These are phyloP conservation scores for Mycena maculata DNA, from an alignment of 768 basidiomycete genomes.

Conservation along the genomic window DNA sequence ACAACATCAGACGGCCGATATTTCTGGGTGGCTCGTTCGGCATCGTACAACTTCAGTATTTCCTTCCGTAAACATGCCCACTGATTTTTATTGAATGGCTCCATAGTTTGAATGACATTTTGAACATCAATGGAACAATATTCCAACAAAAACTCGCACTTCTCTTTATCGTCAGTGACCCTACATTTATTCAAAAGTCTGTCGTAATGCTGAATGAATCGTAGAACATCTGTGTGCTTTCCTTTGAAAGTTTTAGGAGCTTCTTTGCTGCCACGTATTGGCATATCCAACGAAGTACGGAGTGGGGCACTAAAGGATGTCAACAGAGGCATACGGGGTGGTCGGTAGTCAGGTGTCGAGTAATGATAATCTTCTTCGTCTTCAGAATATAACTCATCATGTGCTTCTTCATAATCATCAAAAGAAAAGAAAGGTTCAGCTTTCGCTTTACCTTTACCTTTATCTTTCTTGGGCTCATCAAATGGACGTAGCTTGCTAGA, in stretches of 20 bases:
- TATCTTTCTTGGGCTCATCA: too few relatives aligned
- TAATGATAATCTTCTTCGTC: too few relatives aligned
- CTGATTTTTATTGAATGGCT: too few relatives aligned
- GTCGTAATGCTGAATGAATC: slow-evolving; percentile 26
- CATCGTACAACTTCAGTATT: slow-evolving; percentile 25
- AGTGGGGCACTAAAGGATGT: background rate
- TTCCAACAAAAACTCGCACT: slow-evolving; percentile 23
- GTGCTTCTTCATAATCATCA: too few relatives aligned
- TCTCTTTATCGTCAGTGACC: slow-evolving; percentile 8
- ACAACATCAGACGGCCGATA: slow-evolving; percentile 19
- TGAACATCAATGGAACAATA: slow-evolving; percentile 26
- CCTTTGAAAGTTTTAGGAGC: slow-evolving; percentile 27
- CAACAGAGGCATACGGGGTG: too few relatives aligned
- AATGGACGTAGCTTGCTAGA: too few relatives aligned
- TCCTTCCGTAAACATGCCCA: slow-evolving; percentile 15
- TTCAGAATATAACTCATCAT: too few relatives aligned
- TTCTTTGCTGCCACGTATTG: slow-evolving; percentile 2
- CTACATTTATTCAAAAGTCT: background rate
- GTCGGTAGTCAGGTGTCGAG: too few relatives aligned
- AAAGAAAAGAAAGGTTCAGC: background rate
- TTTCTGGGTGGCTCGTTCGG: slow-evolving; percentile 6
- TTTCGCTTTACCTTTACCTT: background rate
- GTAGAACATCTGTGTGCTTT: slow-evolving; percentile 2
- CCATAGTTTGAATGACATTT: background rate
- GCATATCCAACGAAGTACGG: slow-evolving; percentile 18